These are phyloP conservation scores for Candida railenensis DNA, from an alignment of 805 yeast genomes.

Conservation along the genomic window DNA sequence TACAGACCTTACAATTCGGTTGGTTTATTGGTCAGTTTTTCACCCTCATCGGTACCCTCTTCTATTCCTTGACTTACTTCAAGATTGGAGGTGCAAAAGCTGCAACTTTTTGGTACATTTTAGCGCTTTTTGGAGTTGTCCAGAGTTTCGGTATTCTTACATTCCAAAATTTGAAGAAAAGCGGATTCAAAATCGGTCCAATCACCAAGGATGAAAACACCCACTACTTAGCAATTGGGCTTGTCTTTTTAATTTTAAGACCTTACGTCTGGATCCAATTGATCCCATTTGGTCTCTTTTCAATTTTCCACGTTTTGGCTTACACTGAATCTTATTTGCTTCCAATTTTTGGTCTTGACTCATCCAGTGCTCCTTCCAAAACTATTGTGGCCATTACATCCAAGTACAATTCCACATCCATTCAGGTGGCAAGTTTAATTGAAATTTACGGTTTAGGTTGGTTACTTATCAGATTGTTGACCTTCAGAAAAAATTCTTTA, in stretches of 20 bases:
- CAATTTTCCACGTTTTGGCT: constrained; percentile 36
- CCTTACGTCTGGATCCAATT: constrained; percentile 37
- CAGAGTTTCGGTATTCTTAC: constrained; percentile 76
- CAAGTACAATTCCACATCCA: constrained; percentile 34
- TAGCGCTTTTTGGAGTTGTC: constrained; percentile 62
- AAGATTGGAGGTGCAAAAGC: constrained; percentile 16
- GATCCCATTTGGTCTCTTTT: constrained; percentile 34
- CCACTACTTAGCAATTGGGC: constrained; percentile 35
- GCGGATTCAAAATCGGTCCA: constrained; percentile 19
- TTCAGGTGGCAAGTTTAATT: constrained; percentile 38
- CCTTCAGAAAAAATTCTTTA: constrained; percentile 67
- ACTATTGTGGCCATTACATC: constrained; percentile 38
- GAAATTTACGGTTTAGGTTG: constrained; percentile 44
- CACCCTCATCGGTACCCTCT: constrained; percentile 29
- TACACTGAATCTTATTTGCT: constrained; percentile 51
- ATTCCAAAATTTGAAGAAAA: constrained; percentile 48
- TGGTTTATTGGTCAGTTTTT: constrained; percentile 62
- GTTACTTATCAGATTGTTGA: constrained; percentile 49
- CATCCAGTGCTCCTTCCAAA: constrained; percentile 29
- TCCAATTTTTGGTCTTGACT: constrained; percentile 52
- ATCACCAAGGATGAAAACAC: constrained; percentile 40
- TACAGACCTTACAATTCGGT: constrained; percentile 59
- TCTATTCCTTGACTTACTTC: constrained; percentile 33
- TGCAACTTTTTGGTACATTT: constrained; percentile 48
- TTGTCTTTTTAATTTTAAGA: constrained; percentile 26